These are phyloP conservation scores for Periglandula ipomoeae DNA, from an alignment of 2,329 filamentous ascomycete genomes.

Conservation along the genomic window DNA sequence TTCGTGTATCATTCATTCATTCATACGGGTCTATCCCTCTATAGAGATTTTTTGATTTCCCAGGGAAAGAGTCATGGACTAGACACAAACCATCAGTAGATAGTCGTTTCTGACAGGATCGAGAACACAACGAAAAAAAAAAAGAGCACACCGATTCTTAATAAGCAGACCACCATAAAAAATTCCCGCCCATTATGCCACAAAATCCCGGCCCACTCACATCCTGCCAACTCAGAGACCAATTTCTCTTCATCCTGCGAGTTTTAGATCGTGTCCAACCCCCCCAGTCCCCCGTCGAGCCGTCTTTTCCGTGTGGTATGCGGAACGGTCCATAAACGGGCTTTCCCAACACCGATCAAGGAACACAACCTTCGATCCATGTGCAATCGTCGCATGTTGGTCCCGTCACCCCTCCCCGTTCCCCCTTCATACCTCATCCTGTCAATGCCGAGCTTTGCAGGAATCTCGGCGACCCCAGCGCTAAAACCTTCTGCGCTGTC, in stretches of 20 bases:
- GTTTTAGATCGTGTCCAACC: neutral
- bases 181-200: neutral
- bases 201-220: neutral
- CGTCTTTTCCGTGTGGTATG: neutral
- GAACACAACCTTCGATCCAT: neutral
- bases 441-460: neutral
- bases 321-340: neutral
- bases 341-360: neutral
- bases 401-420: neutral
- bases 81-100: no score
- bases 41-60: no score
- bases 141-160: neutral
- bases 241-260: neutral
- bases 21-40: neutral
- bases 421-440: neutral
- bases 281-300: neutral
- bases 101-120: no score
- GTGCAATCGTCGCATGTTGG: neutral
- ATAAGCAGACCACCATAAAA: no score
- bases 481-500: neutral
- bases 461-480: neutral
- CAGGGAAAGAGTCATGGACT: no score
- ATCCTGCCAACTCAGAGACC: neutral
- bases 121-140: neutral
- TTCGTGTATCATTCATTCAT: neutral